phyloP scores from a whole-genome alignment of 495 filamentous ascomycete species.

The Talaromyces ruber region DNA sequence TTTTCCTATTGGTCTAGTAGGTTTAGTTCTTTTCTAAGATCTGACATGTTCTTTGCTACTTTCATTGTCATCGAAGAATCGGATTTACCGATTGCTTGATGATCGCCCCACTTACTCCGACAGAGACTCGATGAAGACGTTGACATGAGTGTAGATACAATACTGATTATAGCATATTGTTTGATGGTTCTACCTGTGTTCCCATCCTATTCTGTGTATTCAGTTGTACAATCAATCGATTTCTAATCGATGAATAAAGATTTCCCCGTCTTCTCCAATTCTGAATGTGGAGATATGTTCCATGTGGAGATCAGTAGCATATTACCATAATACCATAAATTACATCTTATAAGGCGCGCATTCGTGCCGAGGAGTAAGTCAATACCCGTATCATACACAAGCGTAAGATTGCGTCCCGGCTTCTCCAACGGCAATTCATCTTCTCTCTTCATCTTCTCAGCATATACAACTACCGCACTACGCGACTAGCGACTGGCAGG shows the following conservation, averaged over 20 bases:
- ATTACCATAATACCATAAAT: background rate
- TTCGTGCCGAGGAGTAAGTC: background rate
- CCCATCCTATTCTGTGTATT: no score
- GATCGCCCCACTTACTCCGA: no score
- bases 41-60: background rate
- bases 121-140: no score
- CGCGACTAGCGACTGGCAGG: no score
- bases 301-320: background rate
- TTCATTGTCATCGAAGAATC: background rate
- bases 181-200: no score
- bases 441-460: background rate
- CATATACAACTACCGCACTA: background rate
- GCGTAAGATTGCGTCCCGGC: background rate
- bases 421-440: constrained; percentile 2
- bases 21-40: background rate
- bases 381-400: background rate
- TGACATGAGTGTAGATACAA: no score
- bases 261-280: background rate
- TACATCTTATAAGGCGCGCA: background rate
- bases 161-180: no score
- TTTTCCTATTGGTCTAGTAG: background rate
- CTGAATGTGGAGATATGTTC: background rate
- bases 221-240: no score
- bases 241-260: no score
- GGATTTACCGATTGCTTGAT: no score